Conservation (phyloP, 768 basidiomycete genomes). For the Podaxis sp. region DNA sequence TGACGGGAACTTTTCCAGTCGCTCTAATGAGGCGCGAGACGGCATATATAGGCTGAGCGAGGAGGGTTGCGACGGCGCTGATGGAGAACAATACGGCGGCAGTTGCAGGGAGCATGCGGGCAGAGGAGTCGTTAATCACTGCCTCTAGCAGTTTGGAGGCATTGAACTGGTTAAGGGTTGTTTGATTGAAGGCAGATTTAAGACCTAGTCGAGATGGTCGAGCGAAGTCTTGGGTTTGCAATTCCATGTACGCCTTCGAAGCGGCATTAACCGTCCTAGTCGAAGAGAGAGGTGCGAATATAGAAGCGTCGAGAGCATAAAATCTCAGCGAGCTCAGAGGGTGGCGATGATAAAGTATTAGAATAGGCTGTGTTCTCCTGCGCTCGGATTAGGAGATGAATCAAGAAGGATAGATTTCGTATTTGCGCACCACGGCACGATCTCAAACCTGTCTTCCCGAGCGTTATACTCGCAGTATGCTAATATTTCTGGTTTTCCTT, state of each 20-base stretch:
- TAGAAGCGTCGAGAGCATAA: constrained; percentile 47
- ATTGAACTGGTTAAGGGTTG: constrained; percentile 11
- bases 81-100: constrained; percentile 11
- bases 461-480: constrained; percentile 29
- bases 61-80: constrained; percentile 4
- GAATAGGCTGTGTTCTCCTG: constrained; percentile 17
- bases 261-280: neutral
- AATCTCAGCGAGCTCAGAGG: constrained; percentile 58
- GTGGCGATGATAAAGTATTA: constrained; percentile 56
- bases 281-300: constrained; percentile 17
- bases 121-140: constrained; percentile 2
- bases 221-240: constrained; percentile 6
- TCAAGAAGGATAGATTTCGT: constrained; percentile 9
- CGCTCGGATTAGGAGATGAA: neutral
- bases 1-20: neutral
- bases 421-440: constrained; percentile 21
- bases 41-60: constrained; percentile 7
- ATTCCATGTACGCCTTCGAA: neutral
- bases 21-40: neutral
- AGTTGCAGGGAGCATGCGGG: constrained; percentile 8
- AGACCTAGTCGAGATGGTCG: constrained; percentile 2
- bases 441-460: constrained; percentile 1
- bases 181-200: neutral
- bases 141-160: constrained; percentile 8
- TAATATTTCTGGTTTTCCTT: constrained; percentile 32